Percentiles rank a stretch among this genome's conserved stretches.
These are phyloP conservation scores for Gracilaria domingensis DNA, from an alignment of 23 red algal species.

Conservation along the genomic window DNA sequence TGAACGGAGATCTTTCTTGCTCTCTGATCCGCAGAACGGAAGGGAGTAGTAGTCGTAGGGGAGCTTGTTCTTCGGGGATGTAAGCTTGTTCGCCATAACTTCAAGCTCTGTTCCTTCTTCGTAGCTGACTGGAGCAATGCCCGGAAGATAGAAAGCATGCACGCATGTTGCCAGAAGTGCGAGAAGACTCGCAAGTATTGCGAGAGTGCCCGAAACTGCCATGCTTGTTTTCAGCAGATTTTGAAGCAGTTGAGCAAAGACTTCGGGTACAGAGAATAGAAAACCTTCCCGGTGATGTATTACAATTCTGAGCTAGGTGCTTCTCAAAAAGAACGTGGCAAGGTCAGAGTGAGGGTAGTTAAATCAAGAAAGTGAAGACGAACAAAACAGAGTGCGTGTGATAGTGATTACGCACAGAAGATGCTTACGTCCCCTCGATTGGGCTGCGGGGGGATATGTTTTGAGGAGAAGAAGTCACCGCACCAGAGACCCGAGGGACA, in stretches of 20 bases:
- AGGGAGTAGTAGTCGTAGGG: constrained; percentile 95
- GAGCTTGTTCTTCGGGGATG: constrained; percentile 82
- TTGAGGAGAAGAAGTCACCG: neutral
- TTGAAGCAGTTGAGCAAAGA: neutral
- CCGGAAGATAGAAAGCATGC: constrained; percentile 91
- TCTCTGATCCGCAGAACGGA: constrained; percentile 84
- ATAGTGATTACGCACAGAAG: neutral
- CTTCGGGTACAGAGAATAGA: neutral
- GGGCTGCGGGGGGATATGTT: constrained; percentile 16
- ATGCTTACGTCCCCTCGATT: constrained; percentile 7
- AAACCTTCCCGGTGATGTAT: neutral
- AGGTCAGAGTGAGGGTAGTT: neutral
- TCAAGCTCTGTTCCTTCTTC: constrained; percentile 62
- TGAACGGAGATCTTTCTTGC: constrained; percentile 69
- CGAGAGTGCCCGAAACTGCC: neutral
- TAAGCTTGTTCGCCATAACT: constrained; percentile 87
- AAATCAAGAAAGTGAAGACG: neutral
- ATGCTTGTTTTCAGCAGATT: neutral
- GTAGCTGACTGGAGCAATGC: constrained; percentile 86
- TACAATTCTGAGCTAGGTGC: neutral
- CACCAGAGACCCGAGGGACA: neutral
- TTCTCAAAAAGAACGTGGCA: neutral
- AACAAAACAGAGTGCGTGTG: neutral
- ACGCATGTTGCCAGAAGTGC: neutral
- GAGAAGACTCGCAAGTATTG: constrained; percentile 3